phyloP scores from a whole-genome alignment of 192 early-diverging fungal genomes.

The Rhizoclosmatium globosum region DNA sequence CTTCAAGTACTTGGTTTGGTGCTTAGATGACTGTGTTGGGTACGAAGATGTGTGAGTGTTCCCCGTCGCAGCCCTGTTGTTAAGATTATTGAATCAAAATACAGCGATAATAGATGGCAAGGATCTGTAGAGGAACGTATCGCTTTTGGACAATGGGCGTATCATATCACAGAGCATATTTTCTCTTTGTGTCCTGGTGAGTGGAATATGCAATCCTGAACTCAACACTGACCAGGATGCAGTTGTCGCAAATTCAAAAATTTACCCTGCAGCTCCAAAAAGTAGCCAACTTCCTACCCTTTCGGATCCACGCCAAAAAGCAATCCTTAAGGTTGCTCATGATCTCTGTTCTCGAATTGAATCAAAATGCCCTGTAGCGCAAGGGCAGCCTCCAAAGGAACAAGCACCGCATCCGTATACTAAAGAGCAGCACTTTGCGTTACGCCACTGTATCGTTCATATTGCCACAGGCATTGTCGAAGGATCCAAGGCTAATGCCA shows the following conservation, averaged over 20 bases:
- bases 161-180: slow-evolving; percentile 7
- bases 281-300: not conserved
- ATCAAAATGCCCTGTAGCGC: not conserved
- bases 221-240: no score
- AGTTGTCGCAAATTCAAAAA: slow-evolving; percentile 21
- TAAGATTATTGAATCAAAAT: not conserved
- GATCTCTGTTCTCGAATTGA: slow-evolving; percentile 2
- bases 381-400: not conserved
- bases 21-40: slow-evolving; percentile 17
- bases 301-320: slow-evolving; percentile 28
- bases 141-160: slow-evolving; percentile 17
- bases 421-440: not conserved
- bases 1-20: slow-evolving; percentile 28
- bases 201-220: no score
- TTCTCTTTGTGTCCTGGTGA: slow-evolving; percentile 4
- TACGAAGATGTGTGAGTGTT: slow-evolving; percentile 14
- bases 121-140: slow-evolving; percentile 10
- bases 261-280: not conserved
- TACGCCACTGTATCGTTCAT: slow-evolving; percentile 1
- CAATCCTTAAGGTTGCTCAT: not conserved
- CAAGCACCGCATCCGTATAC: not conserved
- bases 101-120: slow-evolving; percentile 11
- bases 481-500: slow-evolving; percentile 8
- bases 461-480: slow-evolving; percentile 17
- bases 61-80: not conserved